Evolutionary conservation across 441 rosid species (phyloP), one percentile per base, ranked within the genome.

Genomic region (Hura crepitans): DNA sequence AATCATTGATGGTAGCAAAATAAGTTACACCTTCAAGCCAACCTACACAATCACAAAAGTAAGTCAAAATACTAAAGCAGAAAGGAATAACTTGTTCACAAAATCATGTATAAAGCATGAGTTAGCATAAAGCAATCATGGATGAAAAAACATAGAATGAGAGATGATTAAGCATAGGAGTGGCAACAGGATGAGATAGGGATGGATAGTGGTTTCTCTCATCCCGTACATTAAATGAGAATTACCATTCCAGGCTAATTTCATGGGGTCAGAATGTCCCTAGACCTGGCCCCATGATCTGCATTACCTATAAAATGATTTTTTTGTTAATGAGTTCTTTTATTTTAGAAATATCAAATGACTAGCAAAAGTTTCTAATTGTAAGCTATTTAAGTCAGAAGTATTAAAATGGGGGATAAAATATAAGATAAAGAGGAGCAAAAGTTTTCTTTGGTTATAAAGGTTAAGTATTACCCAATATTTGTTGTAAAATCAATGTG

Each of bases 1-100:
- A 75, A 78, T 81, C 81, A 72, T 92, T 85, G 68, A 94, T 89
- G 64, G 97, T 97, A 78, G 97, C 96, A 85, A 94, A 94, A 81
- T 89, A 90, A 54, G 99, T 94, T 60, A 97, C 95, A 80, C 92
- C 97, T 81, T 88, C 91, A 72, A 94, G 97, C 99, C 99, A 94
- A 73, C 97, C 99, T 94, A 75, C 42, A 55, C 77, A 77, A 65
- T 35, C 62, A 75, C 23, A 64, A 70, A 31, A 3, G 22, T 6
- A 54, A 57, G 3, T 42, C 6, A 31, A 30, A 45, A 55, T 27
- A 28, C 51, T 28, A 49, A 18, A 35, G 15, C 28, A 68, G 61
- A 6, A 71, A 43, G 23, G 42, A 2, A 45, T 46, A 51, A 18
- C 33, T 1, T 15, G 17, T 46, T 45, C 23, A 49, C 18, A 28